phyloP scores from a whole-genome alignment of 2,329 filamentous ascomycete species.

The Blastomyces silverae region DNA sequence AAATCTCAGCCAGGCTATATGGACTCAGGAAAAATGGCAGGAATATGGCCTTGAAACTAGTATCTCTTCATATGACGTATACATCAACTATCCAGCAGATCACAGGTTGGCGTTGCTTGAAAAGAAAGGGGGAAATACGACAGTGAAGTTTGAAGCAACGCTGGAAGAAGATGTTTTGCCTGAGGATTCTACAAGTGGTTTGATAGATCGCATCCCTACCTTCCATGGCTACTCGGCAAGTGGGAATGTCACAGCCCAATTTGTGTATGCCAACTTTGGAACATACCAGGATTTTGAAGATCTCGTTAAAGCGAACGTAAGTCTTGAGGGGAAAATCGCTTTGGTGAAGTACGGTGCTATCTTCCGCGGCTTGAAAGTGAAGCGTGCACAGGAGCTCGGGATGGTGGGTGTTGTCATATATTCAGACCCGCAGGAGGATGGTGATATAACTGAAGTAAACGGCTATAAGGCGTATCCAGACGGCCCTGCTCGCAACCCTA shows the following conservation, averaged over 20 bases:
- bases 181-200: constrained; percentile 70
- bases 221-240: constrained; percentile 94
- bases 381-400: constrained; percentile 82
- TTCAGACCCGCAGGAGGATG: constrained; percentile 84
- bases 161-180: constrained; percentile 78
- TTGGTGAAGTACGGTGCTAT: constrained; percentile 77
- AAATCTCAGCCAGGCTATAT: constrained; percentile 68
- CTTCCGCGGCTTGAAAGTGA: constrained; percentile 87
- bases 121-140: constrained; percentile 38
- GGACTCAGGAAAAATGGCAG: constrained; percentile 68
- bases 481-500: constrained; percentile 80
- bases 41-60: constrained; percentile 58
- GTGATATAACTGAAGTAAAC: constrained; percentile 70
- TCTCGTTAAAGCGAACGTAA: constrained; percentile 65
- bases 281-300: constrained; percentile 82
- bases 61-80: constrained; percentile 66
- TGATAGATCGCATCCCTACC: constrained; percentile 68
- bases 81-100: constrained; percentile 68
- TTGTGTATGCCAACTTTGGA: constrained; percentile 87
- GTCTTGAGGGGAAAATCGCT: constrained; percentile 76
- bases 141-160: constrained; percentile 68
- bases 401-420: constrained; percentile 83
- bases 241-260: constrained; percentile 81
- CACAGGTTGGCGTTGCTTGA: constrained; percentile 62
- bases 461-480: constrained; percentile 73